Evolutionary conservation across 202 grass and related monocot species (phyloP).

Genomic region (Alloteropsis angusta): DNA sequence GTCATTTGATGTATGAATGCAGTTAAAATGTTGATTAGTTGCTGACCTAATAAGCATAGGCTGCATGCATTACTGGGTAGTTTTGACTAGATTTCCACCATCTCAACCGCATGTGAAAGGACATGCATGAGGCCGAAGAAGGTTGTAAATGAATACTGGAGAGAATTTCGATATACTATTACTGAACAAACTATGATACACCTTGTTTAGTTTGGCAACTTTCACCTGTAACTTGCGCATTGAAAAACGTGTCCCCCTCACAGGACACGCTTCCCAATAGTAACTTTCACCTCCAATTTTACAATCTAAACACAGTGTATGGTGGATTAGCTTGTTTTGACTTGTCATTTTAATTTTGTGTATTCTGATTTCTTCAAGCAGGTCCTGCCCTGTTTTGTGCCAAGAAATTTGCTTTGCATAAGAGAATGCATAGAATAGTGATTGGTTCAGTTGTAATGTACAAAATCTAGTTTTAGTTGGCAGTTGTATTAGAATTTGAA

Average conservation of each 20-base stretch:
- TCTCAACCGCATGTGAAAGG: background rate
- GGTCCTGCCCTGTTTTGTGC: background rate
- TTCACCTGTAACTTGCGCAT: too few species aligned
- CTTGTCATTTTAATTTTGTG: background rate
- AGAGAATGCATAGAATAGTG: background rate
- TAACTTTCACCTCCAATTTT: too few species aligned
- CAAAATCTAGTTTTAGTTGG: background rate
- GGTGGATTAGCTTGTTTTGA: background rate
- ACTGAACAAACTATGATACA: background rate
- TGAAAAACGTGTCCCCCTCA: too few species aligned
- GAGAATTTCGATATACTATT: background rate
- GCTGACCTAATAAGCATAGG: background rate
- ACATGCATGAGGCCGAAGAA: background rate
- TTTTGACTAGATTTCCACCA: background rate
- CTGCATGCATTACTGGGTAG: background rate
- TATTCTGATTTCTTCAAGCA: background rate
- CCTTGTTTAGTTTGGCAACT: too few species aligned
- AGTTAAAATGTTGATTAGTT: conserved; percentile 9
- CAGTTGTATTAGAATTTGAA: background rate
- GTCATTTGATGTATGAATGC: background rate
- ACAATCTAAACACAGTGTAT: too few species aligned
- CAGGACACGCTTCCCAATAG: too few species aligned
- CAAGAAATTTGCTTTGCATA: background rate
- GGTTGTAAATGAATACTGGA: background rate
- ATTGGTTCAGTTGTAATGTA: background rate